These are phyloP conservation scores for Clarkia xantiana DNA, from an alignment of 345 rosid species.

Conservation along the genomic window DNA sequence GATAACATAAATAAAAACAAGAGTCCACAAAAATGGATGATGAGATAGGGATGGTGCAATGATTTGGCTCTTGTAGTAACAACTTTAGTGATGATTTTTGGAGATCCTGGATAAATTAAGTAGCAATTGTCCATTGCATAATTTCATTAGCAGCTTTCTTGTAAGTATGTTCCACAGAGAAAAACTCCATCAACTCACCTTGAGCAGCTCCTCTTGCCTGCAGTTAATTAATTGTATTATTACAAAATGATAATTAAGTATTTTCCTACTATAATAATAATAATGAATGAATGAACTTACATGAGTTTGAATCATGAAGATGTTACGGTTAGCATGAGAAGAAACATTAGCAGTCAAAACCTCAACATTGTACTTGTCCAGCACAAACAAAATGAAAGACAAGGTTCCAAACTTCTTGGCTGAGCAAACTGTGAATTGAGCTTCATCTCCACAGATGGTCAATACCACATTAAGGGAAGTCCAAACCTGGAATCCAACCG, in stretches of 20 bases:
- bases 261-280: background rate
- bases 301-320: conserved; percentile 25
- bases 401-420: conserved; percentile 24
- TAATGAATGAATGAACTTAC: conserved; percentile 14
- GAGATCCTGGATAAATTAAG: conserved; percentile 21
- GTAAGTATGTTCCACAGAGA: conserved; percentile 29
- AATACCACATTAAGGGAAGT: conserved; percentile 37
- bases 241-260: too few relatives aligned
- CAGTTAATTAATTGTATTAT: too few relatives aligned
- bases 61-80: too few relatives aligned
- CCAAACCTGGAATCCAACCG: conserved; percentile 37
- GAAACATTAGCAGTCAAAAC: conserved; percentile 36
- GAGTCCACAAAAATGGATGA: too few relatives aligned
- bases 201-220: conserved; percentile 20
- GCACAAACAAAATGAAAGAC: conserved; percentile 20
- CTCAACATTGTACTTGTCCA: conserved; percentile 37
- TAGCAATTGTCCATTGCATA: conserved; percentile 22
- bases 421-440: conserved; percentile 35
- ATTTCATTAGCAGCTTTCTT: conserved; percentile 54
- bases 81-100: background rate
- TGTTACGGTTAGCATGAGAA: conserved; percentile 20
- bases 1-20: too few relatives aligned
- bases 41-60: too few relatives aligned
- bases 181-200: conserved; percentile 24
- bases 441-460: conserved; percentile 34